Evolutionary conservation across 352 stramenopile genomes (phyloP).

Genomic region (Phytophthora hibernalis): DNA sequence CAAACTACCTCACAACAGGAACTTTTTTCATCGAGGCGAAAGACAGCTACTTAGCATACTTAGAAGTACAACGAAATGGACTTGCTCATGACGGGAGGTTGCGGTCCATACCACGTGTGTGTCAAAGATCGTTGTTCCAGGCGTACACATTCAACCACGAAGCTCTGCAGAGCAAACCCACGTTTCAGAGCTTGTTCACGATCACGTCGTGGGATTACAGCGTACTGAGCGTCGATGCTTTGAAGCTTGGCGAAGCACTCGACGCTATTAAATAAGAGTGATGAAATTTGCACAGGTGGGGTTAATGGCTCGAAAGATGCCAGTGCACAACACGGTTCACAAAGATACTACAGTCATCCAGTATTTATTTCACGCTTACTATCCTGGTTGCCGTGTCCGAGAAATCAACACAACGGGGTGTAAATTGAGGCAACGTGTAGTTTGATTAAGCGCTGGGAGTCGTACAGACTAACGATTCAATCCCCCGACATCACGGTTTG

Average conservation of each 20-base stretch:
- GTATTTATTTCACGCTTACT: slow-evolving; percentile 27
- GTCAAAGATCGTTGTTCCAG: slow-evolving; percentile 5
- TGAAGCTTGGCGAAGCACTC: slow-evolving; percentile 13
- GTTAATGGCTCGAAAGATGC: slow-evolving; percentile 24
- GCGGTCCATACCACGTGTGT: slow-evolving; percentile 13
- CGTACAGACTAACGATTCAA: slow-evolving; percentile 38
- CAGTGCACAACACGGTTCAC: slow-evolving; percentile 23
- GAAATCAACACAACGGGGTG: slow-evolving; percentile 17
- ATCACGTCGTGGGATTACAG: slow-evolving; percentile 11
- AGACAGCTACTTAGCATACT: slow-evolving; percentile 36
- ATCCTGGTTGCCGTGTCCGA: slow-evolving; percentile 25
- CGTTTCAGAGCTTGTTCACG: slow-evolving; percentile 27
- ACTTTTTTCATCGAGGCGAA: slow-evolving; percentile 26
- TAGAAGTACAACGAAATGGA: slow-evolving; percentile 26
- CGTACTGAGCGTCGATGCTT: slow-evolving; percentile 9
- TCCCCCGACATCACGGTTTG: slow-evolving; percentile 35
- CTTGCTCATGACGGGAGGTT: slow-evolving; percentile 17
- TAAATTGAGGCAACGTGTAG: slow-evolving; percentile 16
- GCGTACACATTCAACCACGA: slow-evolving; percentile 15
- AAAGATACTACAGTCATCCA: slow-evolving; percentile 15
- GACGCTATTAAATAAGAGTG: too few relatives aligned
- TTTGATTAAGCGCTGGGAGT: slow-evolving; percentile 6
- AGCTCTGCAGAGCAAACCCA: slow-evolving; percentile 23
- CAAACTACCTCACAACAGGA: slow-evolving; percentile 16
- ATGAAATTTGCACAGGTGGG: slow-evolving; percentile 24